phyloP scores from a whole-genome alignment of 2,329 filamentous ascomycete genomes.

The Hyphodiscus sp. region DNA sequence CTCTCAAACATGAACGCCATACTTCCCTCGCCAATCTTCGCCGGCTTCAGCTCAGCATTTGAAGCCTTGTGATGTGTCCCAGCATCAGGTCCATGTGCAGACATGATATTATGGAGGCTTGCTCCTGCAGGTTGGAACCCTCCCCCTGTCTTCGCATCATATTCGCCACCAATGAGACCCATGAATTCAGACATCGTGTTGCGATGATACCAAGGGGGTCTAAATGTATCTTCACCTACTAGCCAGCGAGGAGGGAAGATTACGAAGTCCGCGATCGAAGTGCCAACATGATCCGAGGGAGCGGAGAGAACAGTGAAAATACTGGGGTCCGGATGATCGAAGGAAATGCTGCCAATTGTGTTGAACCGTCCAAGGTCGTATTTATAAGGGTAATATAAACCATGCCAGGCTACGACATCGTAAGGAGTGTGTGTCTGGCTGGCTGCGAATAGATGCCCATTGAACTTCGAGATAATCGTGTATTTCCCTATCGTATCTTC shows the following conservation, averaged over 20 bases:
- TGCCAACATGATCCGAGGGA: conserved; percentile 46
- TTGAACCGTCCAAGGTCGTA: conserved; percentile 76
- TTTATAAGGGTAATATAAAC: conserved; percentile 74
- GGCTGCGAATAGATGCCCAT: conserved; percentile 59
- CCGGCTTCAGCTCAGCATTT: conserved; percentile 45
- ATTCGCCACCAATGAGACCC: conserved; percentile 55
- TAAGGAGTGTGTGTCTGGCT: conserved; percentile 66
- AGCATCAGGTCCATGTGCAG: conserved; percentile 52
- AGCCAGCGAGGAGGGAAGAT: conserved; percentile 61
- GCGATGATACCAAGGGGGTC: conserved; percentile 57
- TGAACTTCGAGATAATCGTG: conserved; percentile 58
- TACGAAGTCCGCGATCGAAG: conserved; percentile 57
- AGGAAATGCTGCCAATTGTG: conserved; percentile 65
- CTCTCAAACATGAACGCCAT: conserved; percentile 62
- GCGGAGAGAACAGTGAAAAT: conserved; percentile 66
- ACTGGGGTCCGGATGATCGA: conserved; percentile 71
- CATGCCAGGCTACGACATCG: conserved; percentile 76
- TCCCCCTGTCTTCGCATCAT: conserved; percentile 50
- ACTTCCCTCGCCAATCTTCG: conserved; percentile 51
- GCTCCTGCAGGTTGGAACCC: conserved; percentile 56
- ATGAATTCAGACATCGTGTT: conserved; percentile 63
- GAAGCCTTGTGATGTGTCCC: conserved; percentile 49
- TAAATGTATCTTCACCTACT: conserved; percentile 53
- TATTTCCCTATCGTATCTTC: conserved; percentile 43
- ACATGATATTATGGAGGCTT: conserved; percentile 57